Conservation (phyloP, 2,329 filamentous ascomycete genomes). For the Aspergillus chevalieri region DNA sequence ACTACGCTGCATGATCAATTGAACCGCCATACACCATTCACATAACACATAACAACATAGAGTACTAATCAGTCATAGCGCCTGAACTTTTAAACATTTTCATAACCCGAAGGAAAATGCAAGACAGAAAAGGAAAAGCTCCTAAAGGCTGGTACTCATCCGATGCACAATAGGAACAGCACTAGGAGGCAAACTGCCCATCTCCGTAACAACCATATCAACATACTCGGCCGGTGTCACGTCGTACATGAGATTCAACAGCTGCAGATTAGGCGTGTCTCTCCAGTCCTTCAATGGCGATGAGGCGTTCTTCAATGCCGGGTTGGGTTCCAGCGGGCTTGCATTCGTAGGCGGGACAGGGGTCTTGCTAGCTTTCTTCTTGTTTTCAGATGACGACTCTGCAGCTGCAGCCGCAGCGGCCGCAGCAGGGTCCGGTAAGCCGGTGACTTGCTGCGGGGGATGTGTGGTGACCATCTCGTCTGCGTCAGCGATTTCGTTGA, state of each 20-base stretch:
- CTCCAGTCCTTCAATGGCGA: conserved; percentile 49
- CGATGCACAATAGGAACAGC: conserved; percentile 72
- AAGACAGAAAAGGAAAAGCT: background rate
- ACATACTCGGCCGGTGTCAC: conserved; percentile 83
- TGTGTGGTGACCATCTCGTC: conserved; percentile 51
- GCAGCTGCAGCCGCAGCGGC: conserved; percentile 7
- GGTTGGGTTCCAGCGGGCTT: conserved; percentile 16
- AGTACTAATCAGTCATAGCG: background rate
- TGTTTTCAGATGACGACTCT: conserved; percentile 23
- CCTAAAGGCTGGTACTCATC: conserved; percentile 42
- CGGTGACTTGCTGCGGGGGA: conserved; percentile 27
- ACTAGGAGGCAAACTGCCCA: conserved; percentile 77
- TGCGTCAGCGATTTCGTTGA: conserved; percentile 83
- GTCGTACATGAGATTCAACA: conserved; percentile 79
- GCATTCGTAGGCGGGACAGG: conserved; percentile 10
- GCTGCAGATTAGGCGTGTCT: conserved; percentile 55
- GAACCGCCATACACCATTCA: too few species aligned
- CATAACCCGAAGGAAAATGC: background rate
- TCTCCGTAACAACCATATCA: conserved; percentile 83
- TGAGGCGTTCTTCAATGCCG: conserved; percentile 16
- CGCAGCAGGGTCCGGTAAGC: conserved; percentile 22
- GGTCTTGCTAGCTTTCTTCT: conserved; percentile 18
- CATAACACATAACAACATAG: background rate
- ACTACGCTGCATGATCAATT: too few species aligned
- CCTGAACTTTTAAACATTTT: background rate